These are phyloP conservation scores for Berkeleyomyces rouxiae DNA, from an alignment of 2,329 filamentous ascomycete genomes.

Conservation along the genomic window DNA sequence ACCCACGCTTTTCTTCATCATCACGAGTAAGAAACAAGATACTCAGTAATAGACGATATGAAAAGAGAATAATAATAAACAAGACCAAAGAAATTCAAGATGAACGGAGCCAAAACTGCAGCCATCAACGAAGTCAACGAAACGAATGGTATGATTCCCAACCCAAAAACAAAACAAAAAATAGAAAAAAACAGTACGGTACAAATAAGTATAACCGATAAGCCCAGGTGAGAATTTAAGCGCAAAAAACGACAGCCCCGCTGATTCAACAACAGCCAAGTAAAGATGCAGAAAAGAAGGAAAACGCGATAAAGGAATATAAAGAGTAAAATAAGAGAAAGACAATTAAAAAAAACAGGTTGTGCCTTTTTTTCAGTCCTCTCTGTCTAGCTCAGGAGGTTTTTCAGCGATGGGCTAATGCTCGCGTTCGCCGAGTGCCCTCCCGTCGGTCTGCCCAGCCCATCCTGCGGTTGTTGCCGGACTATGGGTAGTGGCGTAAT, in stretches of 20 bases:
- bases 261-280: neutral
- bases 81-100: too few species aligned
- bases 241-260: too few species aligned
- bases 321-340: neutral
- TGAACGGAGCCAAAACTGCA: too few species aligned
- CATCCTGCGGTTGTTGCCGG: slow-evolving; percentile 20
- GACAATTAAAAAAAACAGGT: neutral
- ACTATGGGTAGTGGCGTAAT: neutral
- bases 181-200: neutral
- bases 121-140: neutral
- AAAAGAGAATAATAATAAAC: too few species aligned
- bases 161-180: neutral
- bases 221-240: too few species aligned
- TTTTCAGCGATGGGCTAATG: slow-evolving; percentile 59
- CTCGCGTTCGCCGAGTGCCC: slow-evolving; percentile 39
- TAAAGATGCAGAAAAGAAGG: neutral
- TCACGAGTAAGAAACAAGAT: too few species aligned
- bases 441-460: slow-evolving; percentile 27
- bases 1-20: too few species aligned
- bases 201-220: neutral
- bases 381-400: slow-evolving; percentile 45
- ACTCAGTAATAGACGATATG: too few species aligned
- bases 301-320: neutral
- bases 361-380: neutral
- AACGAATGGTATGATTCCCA: neutral